These are phyloP conservation scores for Poronia punctata DNA, from an alignment of 495 filamentous ascomycete species.

Conservation along the genomic window DNA sequence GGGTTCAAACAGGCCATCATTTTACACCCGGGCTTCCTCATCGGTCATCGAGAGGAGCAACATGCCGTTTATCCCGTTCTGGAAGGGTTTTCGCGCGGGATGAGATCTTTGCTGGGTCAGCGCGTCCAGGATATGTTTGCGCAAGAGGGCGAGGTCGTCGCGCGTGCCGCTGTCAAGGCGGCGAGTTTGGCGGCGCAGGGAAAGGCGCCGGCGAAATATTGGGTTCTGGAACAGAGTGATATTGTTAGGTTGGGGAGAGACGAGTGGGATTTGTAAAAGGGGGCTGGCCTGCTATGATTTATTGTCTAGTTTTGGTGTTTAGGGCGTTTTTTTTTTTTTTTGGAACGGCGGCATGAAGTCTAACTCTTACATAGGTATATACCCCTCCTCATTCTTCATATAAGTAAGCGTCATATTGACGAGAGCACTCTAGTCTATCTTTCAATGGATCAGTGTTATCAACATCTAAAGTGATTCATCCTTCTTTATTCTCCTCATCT, in stretches of 20 bases:
- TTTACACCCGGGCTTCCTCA: conserved; percentile 64
- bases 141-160: conserved; percentile 71
- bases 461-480: too few relatives aligned
- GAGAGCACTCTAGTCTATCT: too few relatives aligned
- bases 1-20: conserved; percentile 71
- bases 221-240: conserved; percentile 40
- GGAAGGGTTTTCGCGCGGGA: conserved; percentile 40
- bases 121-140: conserved; percentile 57
- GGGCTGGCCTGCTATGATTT: neutral
- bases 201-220: conserved; percentile 41
- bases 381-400: too few relatives aligned
- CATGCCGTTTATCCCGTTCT: conserved; percentile 44
- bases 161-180: conserved; percentile 60
- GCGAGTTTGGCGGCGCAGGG: conserved; percentile 36
- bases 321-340: too few relatives aligned
- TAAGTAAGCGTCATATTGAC: conserved; percentile 7
- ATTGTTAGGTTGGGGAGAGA: conserved; percentile 43
- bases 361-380: too few relatives aligned
- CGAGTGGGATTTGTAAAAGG: conserved; percentile 27
- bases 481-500: conserved; percentile 1
- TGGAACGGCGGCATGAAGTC: too few relatives aligned
- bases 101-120: conserved; percentile 40
- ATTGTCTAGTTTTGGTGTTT: neutral
- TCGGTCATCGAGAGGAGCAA: conserved; percentile 58
- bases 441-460: too few relatives aligned